phyloP scores from a whole-genome alignment of 1,139 yeast species.

The Sporopachydermia cereana region DNA sequence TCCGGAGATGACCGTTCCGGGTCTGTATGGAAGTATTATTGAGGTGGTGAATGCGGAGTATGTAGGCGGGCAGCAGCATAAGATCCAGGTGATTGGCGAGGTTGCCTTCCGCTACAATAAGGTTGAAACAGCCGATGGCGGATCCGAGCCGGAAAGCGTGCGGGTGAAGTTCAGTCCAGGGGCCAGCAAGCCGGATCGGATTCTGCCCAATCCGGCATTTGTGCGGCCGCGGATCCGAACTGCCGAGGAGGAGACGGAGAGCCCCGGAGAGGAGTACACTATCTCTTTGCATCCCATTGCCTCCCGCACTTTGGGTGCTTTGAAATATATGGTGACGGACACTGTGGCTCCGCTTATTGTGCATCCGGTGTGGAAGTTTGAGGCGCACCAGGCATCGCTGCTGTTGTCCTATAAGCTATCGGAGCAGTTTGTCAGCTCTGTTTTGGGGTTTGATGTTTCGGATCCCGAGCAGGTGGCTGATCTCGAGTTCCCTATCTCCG shows the following conservation, averaged over 20 bases:
- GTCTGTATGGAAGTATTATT: conserved; percentile 67
- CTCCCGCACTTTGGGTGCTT: conserved; percentile 58
- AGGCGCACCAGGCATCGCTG: conserved; percentile 72
- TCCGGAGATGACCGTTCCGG: conserved; percentile 41
- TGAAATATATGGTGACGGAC: conserved; percentile 49
- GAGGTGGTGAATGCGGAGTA: conserved; percentile 70
- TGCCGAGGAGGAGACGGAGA: conserved; percentile 10
- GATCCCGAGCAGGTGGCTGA: conserved; percentile 10
- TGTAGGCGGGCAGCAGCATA: conserved; percentile 47
- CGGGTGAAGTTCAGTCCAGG: conserved; percentile 19
- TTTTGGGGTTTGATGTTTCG: conserved; percentile 14
- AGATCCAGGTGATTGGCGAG: conserved; percentile 65
- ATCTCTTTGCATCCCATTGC: conserved; percentile 27
- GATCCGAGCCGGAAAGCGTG: conserved; percentile 18
- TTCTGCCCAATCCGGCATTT: conserved; percentile 27
- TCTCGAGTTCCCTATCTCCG: conserved; percentile 31
- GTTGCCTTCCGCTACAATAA: conserved; percentile 56
- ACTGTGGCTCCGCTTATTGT: conserved; percentile 56
- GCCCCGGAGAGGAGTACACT: conserved; percentile 21
- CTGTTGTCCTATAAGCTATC: conserved; percentile 59
- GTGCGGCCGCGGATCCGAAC: conserved; percentile 20
- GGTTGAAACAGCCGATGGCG: conserved; percentile 16
- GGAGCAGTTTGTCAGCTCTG: conserved; percentile 33
- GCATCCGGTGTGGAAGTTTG: conserved; percentile 83
- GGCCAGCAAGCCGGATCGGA: conserved; percentile 21